Conservation (phyloP, 164 flowering plant species). For the Cinnamomum micranthum region DNA sequence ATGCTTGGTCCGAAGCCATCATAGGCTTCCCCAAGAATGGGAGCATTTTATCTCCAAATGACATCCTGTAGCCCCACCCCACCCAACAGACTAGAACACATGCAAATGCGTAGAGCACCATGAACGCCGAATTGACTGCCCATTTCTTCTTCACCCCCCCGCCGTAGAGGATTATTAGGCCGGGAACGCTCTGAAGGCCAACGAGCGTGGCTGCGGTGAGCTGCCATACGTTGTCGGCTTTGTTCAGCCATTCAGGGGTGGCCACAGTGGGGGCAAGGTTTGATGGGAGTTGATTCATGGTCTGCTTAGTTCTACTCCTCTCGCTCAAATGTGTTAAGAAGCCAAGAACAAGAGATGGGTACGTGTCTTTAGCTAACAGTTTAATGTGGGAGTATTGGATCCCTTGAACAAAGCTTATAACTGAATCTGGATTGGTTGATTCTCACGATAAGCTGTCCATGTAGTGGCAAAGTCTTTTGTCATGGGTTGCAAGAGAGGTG, state of each 20-base stretch:
- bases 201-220: slow-evolving; percentile 41
- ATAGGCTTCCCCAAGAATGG: slow-evolving; percentile 26
- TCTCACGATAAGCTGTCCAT: slow-evolving; percentile 27
- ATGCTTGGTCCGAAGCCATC: slow-evolving; percentile 13
- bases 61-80: slow-evolving; percentile 35
- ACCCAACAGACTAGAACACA: slow-evolving; percentile 38
- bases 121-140: slow-evolving; percentile 42
- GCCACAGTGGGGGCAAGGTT: slow-evolving; percentile 22
- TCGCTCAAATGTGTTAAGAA: background rate
- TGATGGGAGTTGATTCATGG: slow-evolving; percentile 11
- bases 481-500: background rate
- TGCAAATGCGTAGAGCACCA: slow-evolving; percentile 39
- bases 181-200: slow-evolving; percentile 45
- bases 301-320: background rate
- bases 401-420: background rate
- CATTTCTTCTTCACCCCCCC: slow-evolving; percentile 44
- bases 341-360: background rate
- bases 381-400: slow-evolving; percentile 1
- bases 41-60: slow-evolving; percentile 25
- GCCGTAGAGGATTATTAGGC: slow-evolving; percentile 38
- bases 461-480: slow-evolving; percentile 5
- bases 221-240: slow-evolving; percentile 48
- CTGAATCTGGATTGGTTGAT: slow-evolving; percentile 14
- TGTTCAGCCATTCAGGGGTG: slow-evolving; percentile 41
- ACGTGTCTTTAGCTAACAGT: slow-evolving; percentile 2